Conservation (phyloP, 208 protist species). For the Leishmania major region DNA sequence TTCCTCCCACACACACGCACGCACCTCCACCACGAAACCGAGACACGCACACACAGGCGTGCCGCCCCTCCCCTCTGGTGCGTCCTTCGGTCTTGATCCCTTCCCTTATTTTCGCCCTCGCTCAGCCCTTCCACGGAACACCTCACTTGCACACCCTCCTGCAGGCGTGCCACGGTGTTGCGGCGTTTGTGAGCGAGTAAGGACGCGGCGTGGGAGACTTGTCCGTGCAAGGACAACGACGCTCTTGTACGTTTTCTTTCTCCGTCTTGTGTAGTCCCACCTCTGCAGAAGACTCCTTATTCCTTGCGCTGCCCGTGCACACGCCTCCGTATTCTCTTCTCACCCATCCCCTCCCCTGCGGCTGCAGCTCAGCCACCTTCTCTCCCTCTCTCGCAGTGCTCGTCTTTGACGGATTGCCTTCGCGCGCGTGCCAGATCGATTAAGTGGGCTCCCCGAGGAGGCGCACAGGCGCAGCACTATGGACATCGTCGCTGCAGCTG, state of each 20-base stretch:
- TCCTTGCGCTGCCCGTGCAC: neutral
- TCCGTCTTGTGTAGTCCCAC: neutral
- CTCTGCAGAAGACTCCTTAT: neutral
- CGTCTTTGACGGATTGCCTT: neutral
- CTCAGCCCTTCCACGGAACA: neutral
- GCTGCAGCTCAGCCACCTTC: neutral
- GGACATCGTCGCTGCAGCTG: neutral
- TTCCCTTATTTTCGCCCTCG: neutral
- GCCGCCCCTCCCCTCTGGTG: neutral
- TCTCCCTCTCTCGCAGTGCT: neutral
- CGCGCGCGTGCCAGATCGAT: neutral
- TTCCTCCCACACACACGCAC: neutral
- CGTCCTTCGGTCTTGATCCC: neutral
- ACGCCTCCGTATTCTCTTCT: too few relatives aligned
- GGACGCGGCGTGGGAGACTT: neutral
- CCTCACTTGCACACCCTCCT: neutral
- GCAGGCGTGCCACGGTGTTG: neutral
- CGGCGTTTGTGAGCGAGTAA: neutral
- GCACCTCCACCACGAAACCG: neutral
- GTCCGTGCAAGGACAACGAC: neutral
- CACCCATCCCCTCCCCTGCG: neutral
- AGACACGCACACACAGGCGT: neutral
- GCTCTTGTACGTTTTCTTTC: neutral
- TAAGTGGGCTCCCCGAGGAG: too few relatives aligned
- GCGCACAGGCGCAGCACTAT: neutral